phyloP scores from a whole-genome alignment of 495 filamentous ascomycete genomes.

The Penicillium fimorum region DNA sequence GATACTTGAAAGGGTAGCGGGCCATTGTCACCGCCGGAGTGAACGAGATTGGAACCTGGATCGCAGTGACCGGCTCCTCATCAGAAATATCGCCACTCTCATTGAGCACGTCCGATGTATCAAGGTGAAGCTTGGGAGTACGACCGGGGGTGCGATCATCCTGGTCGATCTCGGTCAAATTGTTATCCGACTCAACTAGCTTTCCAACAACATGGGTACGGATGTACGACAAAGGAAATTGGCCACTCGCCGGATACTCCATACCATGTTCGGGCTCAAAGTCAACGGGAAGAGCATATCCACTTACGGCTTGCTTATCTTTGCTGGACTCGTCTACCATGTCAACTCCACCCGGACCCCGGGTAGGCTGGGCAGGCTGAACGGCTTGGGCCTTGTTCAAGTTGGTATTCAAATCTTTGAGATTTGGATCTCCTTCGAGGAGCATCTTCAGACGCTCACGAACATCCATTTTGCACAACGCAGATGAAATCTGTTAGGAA shows the following conservation, averaged over 20 bases:
- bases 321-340: neutral
- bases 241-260: too few relatives aligned
- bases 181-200: neutral
- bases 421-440: constrained; percentile 21
- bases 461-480: constrained; percentile 18
- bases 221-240: neutral
- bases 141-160: neutral
- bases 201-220: constrained; percentile 5
- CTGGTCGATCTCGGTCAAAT: constrained; percentile 4
- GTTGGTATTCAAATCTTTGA: constrained; percentile 24
- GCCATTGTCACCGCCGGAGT: constrained; percentile 58
- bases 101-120: neutral
- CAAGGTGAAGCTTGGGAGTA: too few relatives aligned
- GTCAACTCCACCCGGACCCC: neutral
- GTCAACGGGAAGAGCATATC: neutral
- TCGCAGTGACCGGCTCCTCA: neutral
- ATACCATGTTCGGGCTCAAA: neutral
- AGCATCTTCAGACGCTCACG: constrained; percentile 28
- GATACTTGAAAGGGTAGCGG: constrained; percentile 60
- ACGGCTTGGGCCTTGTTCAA: constrained; percentile 5
- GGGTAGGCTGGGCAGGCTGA: neutral
- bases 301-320: constrained; percentile 6
- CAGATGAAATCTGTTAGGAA: neutral
- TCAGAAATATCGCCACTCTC: neutral
- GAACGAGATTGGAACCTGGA: constrained; percentile 43